Conservation (phyloP, 108 stramenopile species). For the Nannochloropsis granulata region DNA sequence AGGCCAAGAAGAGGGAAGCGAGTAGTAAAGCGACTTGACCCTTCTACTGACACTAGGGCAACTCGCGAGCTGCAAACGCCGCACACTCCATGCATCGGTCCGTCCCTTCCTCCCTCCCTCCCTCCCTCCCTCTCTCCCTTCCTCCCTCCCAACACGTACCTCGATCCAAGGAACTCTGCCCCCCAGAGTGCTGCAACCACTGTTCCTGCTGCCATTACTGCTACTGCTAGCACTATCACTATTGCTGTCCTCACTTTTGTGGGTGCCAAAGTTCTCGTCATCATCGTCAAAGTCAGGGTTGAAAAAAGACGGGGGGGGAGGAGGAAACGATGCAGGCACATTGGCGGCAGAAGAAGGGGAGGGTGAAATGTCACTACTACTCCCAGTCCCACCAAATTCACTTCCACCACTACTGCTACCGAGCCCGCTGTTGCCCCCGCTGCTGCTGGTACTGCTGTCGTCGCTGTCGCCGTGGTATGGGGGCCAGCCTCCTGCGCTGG, state of each 20-base stretch:
- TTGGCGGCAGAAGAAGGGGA: not conserved
- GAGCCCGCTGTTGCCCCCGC: not conserved
- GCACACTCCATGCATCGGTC: too few species aligned
- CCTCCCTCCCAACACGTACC: not conserved
- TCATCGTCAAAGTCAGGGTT: too few species aligned
- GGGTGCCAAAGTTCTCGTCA: not conserved
- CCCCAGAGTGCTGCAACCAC: not conserved
- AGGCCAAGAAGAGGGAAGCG: too few species aligned
- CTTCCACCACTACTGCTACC: not conserved
- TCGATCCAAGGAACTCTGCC: not conserved
- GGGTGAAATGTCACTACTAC: not conserved
- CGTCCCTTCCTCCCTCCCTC: not conserved
- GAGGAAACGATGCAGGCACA: too few species aligned
- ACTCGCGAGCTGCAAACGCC: too few species aligned
- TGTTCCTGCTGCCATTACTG: not conserved
- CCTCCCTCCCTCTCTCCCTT: not conserved
- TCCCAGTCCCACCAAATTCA: not conserved
- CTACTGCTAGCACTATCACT: not conserved
- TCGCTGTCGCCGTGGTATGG: not conserved
- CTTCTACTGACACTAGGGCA: too few species aligned
- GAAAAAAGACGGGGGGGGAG: too few species aligned
- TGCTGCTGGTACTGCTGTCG: not conserved
- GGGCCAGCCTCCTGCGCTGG: not conserved
- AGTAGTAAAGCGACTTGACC: too few species aligned
- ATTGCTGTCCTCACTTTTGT: not conserved